Evolutionary conservation across 208 protist genomes (phyloP).

Genomic region (Borovskyia barvae): DNA sequence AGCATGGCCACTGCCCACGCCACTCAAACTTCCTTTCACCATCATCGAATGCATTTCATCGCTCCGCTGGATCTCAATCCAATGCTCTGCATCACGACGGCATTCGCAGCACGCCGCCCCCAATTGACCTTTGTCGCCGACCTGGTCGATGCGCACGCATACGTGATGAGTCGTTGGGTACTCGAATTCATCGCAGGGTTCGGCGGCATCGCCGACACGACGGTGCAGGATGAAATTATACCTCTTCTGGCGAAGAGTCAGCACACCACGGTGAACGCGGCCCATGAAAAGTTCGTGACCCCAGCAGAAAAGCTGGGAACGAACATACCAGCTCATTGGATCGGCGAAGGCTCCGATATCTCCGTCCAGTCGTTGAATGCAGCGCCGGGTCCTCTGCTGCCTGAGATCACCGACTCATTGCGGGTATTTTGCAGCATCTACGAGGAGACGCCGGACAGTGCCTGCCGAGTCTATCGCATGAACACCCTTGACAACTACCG

Average conservation of each 20-base stretch:
- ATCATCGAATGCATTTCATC: slow-evolving; percentile 71
- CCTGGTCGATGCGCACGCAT: slow-evolving; percentile 67
- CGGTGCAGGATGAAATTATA: slow-evolving; percentile 38
- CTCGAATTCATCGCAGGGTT: slow-evolving; percentile 66
- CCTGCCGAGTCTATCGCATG: slow-evolving; percentile 52
- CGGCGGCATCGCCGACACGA: slow-evolving; percentile 31
- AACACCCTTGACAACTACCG: slow-evolving; percentile 70
- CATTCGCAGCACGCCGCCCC: slow-evolving; percentile 62
- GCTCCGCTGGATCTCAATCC: slow-evolving; percentile 48
- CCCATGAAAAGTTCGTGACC: slow-evolving; percentile 35
- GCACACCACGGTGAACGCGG: slow-evolving; percentile 60
- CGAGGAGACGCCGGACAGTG: slow-evolving; percentile 47
- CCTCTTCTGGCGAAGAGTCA: slow-evolving; percentile 67
- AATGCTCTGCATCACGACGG: slow-evolving; percentile 56
- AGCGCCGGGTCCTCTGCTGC: slow-evolving; percentile 28
- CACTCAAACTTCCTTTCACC: too few species aligned
- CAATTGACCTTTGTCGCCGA: slow-evolving; percentile 67
- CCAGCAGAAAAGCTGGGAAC: slow-evolving; percentile 55
- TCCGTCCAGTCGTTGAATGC: slow-evolving; percentile 60
- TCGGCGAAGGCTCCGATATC: slow-evolving; percentile 31
- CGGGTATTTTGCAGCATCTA: slow-evolving; percentile 76
- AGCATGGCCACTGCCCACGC: slow-evolving; percentile 4
- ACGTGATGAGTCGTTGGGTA: slow-evolving; percentile 74
- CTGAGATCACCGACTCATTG: slow-evolving; percentile 56
- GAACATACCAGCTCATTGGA: slow-evolving; percentile 70